These are phyloP conservation scores for Neofusicoccum laricinum DNA, from an alignment of 2,329 filamentous ascomycete genomes.

Conservation along the genomic window DNA sequence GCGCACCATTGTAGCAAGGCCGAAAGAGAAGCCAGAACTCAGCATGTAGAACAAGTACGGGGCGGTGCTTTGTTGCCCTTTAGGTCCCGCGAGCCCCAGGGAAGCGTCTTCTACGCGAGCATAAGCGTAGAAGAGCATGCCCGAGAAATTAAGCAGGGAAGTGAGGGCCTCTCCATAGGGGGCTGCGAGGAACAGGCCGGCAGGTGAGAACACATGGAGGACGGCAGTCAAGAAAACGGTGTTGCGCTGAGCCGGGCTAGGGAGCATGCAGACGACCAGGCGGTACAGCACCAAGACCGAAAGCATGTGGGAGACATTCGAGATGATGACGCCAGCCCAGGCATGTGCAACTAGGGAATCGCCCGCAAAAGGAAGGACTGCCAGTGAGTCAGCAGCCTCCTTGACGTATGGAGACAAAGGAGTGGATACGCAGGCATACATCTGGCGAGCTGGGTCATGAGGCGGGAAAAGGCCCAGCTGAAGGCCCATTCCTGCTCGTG, in stretches of 20 bases:
- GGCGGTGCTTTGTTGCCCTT: constrained; percentile 24
- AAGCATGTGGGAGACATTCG: constrained; percentile 72
- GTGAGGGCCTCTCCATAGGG: constrained; percentile 82
- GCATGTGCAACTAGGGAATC: constrained; percentile 29
- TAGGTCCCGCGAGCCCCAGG: neutral
- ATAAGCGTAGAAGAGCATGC: constrained; percentile 66
- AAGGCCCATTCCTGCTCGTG: constrained; percentile 89
- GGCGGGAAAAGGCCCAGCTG: constrained; percentile 54
- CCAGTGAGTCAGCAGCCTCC: neutral
- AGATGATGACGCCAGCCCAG: constrained; percentile 62
- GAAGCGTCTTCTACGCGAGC: constrained; percentile 19
- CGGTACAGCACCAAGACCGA: constrained; percentile 71
- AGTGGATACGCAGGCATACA: constrained; percentile 33
- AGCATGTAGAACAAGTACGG: constrained; percentile 47
- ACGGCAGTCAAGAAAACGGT: constrained; percentile 66
- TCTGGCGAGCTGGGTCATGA: constrained; percentile 41
- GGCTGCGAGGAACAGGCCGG: constrained; percentile 82
- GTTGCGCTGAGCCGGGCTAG: constrained; percentile 28
- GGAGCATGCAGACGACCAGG: constrained; percentile 57
- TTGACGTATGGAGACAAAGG: constrained; percentile 2
- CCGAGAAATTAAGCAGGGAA: constrained; percentile 72
- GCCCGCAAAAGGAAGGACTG: constrained; percentile 14
- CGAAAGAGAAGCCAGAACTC: constrained; percentile 66
- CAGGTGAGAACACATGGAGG: constrained; percentile 81
- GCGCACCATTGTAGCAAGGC: constrained; percentile 68